Evolutionary conservation across 2,329 filamentous ascomycete genomes (phyloP), one percentile per base, ranked within the genome.

Genomic region (Aspergillus ibericus): DNA sequence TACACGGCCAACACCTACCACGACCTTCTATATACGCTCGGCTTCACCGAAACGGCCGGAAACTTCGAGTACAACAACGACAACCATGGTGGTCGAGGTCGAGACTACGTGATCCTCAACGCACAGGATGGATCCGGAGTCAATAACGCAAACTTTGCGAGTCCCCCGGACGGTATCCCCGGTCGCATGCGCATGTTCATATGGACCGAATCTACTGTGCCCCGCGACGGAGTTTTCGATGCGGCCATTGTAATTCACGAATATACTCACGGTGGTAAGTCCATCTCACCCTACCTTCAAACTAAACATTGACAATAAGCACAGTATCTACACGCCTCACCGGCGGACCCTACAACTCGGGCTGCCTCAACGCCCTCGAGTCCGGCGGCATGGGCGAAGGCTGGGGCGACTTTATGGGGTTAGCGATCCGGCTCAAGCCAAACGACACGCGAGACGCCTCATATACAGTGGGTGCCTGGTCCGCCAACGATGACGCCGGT

Each of bases 1-100:
- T 64, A 64, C 42, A 64, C 62, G 2, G 60, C 54, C n/a, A 64
- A 64, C 38, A 53, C 44, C n/a, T 64, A 64, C 32, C 62, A 64
- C 49, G 62, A 64, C 35, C 59, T 64, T 16, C 55, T 64, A 2
- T 59, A 64, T 22, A 35, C 18, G 7, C 53, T 64, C 0, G 62
- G 62, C 25, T 64, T 64, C 40, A 56, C 27, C 12, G 62, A 64
- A 34, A 16, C 35, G 20, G 58, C 62, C 15, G 62, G 62, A 36
- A 64, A 64, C 58, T 64, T 64, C 46, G 44, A 64, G 40, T 49
- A 18, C 22, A 60, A 64, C 36, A 64, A 59, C 44, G 50, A 51
- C 16, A 35, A 18, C 8, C 49, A 52, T 9, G 62, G 62, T n/a
- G 62, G 62, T 4, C 32, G 13, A 8, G 57, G 52, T 10, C 52